A percentile compares a stretch with the other conserved stretches of the same genome.
These are phyloP conservation scores for Colletotrichum viniferum DNA, from an alignment of 2,329 filamentous ascomycete genomes.

Conservation along the genomic window DNA sequence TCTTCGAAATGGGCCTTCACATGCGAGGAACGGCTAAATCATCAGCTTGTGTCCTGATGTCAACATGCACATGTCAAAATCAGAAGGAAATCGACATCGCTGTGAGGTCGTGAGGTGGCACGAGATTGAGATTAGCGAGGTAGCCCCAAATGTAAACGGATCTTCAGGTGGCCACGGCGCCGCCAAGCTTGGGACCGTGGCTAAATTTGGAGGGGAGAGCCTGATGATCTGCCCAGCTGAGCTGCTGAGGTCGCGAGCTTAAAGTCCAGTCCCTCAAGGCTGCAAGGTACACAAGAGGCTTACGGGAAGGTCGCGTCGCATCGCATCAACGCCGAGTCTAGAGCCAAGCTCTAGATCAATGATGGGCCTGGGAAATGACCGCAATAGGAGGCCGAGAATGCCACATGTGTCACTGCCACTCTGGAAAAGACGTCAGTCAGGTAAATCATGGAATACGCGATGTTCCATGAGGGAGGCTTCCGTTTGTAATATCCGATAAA, in stretches of 20 bases:
- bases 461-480: background rate
- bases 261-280: background rate
- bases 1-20: background rate
- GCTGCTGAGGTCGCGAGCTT: background rate
- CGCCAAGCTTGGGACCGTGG: background rate
- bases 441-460: background rate
- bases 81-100: too few relatives aligned
- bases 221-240: constrained; percentile 10
- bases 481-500: background rate
- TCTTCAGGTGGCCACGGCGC: constrained; percentile 4
- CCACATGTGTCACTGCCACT: background rate
- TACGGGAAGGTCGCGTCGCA: background rate
- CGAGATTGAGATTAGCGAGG: background rate
- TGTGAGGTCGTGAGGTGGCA: background rate
- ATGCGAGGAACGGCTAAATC: background rate
- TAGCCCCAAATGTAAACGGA: background rate
- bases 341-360: background rate
- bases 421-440: background rate
- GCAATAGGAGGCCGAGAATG: background rate
- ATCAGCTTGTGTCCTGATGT: background rate
- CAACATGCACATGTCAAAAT: background rate
- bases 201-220: background rate
- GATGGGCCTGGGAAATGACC: background rate
- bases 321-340: background rate
- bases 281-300: background rate